phyloP scores from a whole-genome alignment of 352 stramenopile genomes.

The Pseudoperonospora humuli region DNA sequence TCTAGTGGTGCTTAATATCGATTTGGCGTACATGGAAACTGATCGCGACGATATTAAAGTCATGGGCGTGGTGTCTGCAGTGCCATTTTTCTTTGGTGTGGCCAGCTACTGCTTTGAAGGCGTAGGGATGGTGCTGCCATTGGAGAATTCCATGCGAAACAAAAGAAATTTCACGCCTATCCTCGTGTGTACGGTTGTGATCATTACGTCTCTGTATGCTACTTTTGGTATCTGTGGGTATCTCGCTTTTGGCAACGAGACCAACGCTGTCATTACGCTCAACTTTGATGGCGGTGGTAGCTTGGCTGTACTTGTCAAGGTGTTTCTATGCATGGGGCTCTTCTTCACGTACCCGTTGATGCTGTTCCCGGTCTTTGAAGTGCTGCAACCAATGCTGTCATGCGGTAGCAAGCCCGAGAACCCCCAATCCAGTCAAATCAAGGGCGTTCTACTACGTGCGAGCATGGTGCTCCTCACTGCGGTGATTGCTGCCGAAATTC shows the following conservation, averaged over 20 bases:
- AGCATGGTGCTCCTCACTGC: constrained; percentile 70
- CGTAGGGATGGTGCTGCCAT: constrained; percentile 80
- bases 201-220: constrained; percentile 83
- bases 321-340: constrained; percentile 79
- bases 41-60: constrained; percentile 47
- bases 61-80: constrained; percentile 43
- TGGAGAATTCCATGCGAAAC: constrained; percentile 85
- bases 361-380: constrained; percentile 88
- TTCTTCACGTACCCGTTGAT: constrained; percentile 92
- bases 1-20: constrained; percentile 72
- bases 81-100: constrained; percentile 86
- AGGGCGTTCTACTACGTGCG: constrained; percentile 36
- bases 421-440: constrained; percentile 14
- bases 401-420: constrained; percentile 19
- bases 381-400: constrained; percentile 36
- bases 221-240: constrained; percentile 86
- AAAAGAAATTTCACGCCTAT: constrained; percentile 66
- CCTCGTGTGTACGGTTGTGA: constrained; percentile 58
- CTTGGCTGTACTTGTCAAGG: constrained; percentile 72
- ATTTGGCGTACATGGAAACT: constrained; percentile 65
- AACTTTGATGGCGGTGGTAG: constrained; percentile 68
- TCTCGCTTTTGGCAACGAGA: constrained; percentile 75
- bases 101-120: constrained; percentile 89
- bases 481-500: constrained; percentile 68
- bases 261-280: constrained; percentile 83